Conservation (phyloP, 2,329 filamentous ascomycete species). For the Sclerotinia borealis region DNA sequence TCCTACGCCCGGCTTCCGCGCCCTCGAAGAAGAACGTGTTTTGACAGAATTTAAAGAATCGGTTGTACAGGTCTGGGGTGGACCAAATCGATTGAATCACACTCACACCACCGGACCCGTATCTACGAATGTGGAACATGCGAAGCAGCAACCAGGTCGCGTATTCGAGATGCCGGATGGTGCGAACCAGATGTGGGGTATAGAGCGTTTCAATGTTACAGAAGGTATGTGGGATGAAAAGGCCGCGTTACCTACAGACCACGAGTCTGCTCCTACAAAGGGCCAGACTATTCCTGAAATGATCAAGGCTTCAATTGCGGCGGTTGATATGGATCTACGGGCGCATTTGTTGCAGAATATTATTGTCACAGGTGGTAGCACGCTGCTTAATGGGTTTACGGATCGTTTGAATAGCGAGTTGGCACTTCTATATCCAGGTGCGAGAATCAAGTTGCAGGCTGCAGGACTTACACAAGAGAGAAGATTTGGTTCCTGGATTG, state of each 20-base stretch:
- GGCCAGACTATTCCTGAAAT: slow-evolving; percentile 78
- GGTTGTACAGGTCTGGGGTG: slow-evolving; percentile 88
- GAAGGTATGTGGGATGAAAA: slow-evolving; percentile 90
- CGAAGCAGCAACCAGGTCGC: slow-evolving; percentile 66
- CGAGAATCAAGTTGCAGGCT: slow-evolving; percentile 82
- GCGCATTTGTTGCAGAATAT: slow-evolving; percentile 81
- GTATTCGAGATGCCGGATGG: slow-evolving; percentile 97
- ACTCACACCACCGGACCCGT: slow-evolving; percentile 44
- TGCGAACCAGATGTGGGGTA: slow-evolving; percentile 89
- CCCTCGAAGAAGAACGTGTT: slow-evolving; percentile 85
- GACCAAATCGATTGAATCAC: slow-evolving; percentile 62
- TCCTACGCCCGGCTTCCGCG: slow-evolving; percentile 65
- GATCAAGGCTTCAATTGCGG: slow-evolving; percentile 68
- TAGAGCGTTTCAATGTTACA: slow-evolving; percentile 77
- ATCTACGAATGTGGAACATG: slow-evolving; percentile 65
- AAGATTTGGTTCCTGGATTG: slow-evolving; percentile 91
- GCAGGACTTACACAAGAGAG: slow-evolving; percentile 81
- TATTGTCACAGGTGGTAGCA: slow-evolving; percentile 85
- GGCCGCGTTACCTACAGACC: slow-evolving; percentile 53
- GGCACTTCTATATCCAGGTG: slow-evolving; percentile 71
- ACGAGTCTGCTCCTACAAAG: slow-evolving; percentile 48
- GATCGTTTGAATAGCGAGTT: slow-evolving; percentile 86
- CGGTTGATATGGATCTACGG: slow-evolving; percentile 83
- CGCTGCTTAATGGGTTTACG: slow-evolving; percentile 83
- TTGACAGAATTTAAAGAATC: slow-evolving; percentile 97